These are phyloP conservation scores for Typha latifolia DNA, from an alignment of 176 grass and related monocot species.

Conservation along the genomic window DNA sequence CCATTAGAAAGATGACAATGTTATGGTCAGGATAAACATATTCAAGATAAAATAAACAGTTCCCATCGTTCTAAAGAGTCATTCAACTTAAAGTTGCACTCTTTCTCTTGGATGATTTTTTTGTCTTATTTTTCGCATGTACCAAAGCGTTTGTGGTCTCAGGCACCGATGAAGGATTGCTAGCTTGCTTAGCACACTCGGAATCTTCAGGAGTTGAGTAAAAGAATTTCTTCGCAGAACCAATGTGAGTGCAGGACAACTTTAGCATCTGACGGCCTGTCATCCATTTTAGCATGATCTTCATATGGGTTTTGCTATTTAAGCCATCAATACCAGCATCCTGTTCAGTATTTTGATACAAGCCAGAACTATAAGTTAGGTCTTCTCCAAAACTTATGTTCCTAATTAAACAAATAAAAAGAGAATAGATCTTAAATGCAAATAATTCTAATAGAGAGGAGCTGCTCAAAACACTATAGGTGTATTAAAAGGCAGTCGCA, in stretches of 20 bases:
- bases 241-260: conserved; percentile 30
- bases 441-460: too few relatives aligned
- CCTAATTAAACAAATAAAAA: too few relatives aligned
- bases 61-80: too few relatives aligned
- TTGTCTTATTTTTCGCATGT: not conserved
- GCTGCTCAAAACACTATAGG: too few relatives aligned
- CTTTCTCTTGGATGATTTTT: conserved; percentile 17
- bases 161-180: not conserved
- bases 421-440: too few relatives aligned
- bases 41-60: too few relatives aligned
- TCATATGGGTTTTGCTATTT: conserved; percentile 85
- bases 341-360: conserved; percentile 16
- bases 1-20: too few relatives aligned
- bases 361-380: too few relatives aligned
- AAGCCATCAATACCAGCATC: conserved; percentile 41
- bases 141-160: conserved; percentile 7
- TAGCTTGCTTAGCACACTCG: not conserved
- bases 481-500: too few relatives aligned
- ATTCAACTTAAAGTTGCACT: conserved; percentile 3
- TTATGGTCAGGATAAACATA: too few relatives aligned
- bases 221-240: conserved; percentile 45
- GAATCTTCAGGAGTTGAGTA: conserved; percentile 33
- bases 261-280: conserved; percentile 46
- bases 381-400: too few relatives aligned
- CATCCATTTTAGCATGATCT: conserved; percentile 84